A percentile compares a stretch with the other conserved stretches of the same genome.
Conservation (phyloP, 2,329 filamentous ascomycete species). For the Trichoderma koningii region DNA sequence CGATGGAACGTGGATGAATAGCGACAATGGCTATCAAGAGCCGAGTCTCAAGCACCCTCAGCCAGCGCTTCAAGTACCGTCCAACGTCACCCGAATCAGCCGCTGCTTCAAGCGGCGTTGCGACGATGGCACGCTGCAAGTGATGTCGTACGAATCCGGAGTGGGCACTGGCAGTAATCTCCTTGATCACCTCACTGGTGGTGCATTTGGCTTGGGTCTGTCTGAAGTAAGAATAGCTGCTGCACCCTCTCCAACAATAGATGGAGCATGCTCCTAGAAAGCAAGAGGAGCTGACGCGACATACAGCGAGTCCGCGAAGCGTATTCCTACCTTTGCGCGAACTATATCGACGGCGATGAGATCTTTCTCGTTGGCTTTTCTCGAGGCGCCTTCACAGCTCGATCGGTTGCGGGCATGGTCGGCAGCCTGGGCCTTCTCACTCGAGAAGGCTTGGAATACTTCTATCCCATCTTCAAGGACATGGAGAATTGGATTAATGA, state of each 20-base stretch:
- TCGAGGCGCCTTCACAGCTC: slow-evolving; percentile 59
- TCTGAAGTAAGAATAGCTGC: slow-evolving; percentile 46
- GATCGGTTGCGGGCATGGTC: slow-evolving; percentile 59
- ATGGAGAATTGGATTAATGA: slow-evolving; percentile 55
- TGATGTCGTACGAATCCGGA: slow-evolving; percentile 63
- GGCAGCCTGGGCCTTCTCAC: slow-evolving; percentile 54
- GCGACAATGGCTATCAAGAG: slow-evolving; percentile 52
- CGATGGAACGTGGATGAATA: slow-evolving; percentile 58
- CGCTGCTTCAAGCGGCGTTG: slow-evolving; percentile 56
- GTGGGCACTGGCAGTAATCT: slow-evolving; percentile 57
- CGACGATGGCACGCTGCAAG: slow-evolving; percentile 55
- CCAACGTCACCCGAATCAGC: slow-evolving; percentile 63
- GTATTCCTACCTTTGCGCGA: slow-evolving; percentile 63
- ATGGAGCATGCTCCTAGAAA: no score
- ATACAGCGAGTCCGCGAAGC: slow-evolving; percentile 58
- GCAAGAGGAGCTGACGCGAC: not conserved
- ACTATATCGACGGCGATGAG: slow-evolving; percentile 60
- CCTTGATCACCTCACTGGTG: slow-evolving; percentile 55
- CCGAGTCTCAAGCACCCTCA: slow-evolving; percentile 41
- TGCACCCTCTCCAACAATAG: not conserved
- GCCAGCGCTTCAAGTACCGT: slow-evolving; percentile 53
- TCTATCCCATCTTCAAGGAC: slow-evolving; percentile 59
- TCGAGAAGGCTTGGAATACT: slow-evolving; percentile 55
- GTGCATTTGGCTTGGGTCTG: slow-evolving; percentile 58
- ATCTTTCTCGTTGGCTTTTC: slow-evolving; percentile 61